phyloP scores from a whole-genome alignment of 2,329 filamentous ascomycete species.

The Sclerotinia sclerotiorum region DNA sequence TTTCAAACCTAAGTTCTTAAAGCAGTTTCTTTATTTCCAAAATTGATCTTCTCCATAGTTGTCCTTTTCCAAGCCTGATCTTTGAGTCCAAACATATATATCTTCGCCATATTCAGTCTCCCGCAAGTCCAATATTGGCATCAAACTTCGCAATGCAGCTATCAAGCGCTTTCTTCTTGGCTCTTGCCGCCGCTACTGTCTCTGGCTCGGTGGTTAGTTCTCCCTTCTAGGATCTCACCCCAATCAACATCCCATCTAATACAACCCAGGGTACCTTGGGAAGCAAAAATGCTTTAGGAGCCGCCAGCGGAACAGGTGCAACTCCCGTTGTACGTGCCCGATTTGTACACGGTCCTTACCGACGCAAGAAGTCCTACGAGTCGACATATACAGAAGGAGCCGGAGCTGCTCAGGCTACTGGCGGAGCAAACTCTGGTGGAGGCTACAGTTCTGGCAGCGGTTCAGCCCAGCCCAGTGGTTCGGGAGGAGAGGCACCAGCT shows the following conservation, averaged over 20 bases:
- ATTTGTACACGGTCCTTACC: not conserved
- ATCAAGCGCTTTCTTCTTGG: conserved; percentile 32
- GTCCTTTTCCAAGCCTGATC: conserved; percentile 3
- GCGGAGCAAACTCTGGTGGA: not conserved
- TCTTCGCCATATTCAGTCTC: not conserved
- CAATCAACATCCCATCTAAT: not conserved
- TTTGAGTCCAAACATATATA: not conserved
- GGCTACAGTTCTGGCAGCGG: not conserved
- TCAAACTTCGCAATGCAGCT: conserved; percentile 35
- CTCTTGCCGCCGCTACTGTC: conserved; percentile 32
- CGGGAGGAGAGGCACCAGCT: not conserved
- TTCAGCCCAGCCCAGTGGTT: not conserved
- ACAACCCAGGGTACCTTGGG: conserved; percentile 20
- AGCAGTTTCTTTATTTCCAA: no score
- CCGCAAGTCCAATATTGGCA: conserved; percentile 21
- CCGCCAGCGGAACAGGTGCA: conserved; percentile 1
- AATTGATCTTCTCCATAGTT: no score
- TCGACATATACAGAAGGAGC: not conserved
- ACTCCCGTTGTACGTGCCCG: not conserved
- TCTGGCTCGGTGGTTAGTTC: conserved; percentile 28
- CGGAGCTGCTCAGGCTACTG: not conserved
- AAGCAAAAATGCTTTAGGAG: conserved; percentile 2
- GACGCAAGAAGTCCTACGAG: conserved; percentile 1
- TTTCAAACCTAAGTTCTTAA: no score
- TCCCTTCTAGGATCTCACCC: no score